Evolutionary conservation across 2,329 filamentous ascomycete genomes (phyloP).

Genomic region (Botryosphaeria agaves): DNA sequence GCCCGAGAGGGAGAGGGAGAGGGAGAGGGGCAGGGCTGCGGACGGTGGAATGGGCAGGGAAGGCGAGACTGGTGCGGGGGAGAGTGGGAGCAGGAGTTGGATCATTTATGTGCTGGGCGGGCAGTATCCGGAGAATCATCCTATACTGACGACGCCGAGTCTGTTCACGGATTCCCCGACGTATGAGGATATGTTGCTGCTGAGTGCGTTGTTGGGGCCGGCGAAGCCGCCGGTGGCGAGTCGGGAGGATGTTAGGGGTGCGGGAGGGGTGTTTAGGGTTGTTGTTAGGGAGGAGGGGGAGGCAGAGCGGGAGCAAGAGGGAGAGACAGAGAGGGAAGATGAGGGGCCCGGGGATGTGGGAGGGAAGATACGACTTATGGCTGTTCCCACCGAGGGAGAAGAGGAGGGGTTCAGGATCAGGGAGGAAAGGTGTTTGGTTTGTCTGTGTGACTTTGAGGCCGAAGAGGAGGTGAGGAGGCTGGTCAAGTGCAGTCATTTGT

Average conservation of each 20-base stretch:
- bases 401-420: conserved; percentile 15
- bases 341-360: not conserved
- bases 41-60: too few relatives aligned
- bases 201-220: conserved; percentile 48
- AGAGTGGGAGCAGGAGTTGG: conserved; percentile 46
- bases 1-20: too few relatives aligned
- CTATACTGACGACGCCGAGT: conserved; percentile 50
- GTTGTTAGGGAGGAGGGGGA: conserved; percentile 18
- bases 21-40: too few relatives aligned
- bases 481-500: conserved; percentile 46
- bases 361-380: conserved; percentile 13
- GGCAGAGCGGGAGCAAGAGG: conserved; percentile 11
- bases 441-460: conserved; percentile 46
- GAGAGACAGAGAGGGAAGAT: not conserved
- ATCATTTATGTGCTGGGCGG: conserved; percentile 56
- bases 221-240: conserved; percentile 52
- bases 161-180: conserved; percentile 54
- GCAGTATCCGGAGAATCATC: conserved; percentile 52
- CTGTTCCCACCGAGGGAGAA: conserved; percentile 12
- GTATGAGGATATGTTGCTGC: conserved; percentile 55
- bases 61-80: conserved; percentile 36
- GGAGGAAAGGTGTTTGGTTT: conserved; percentile 44
- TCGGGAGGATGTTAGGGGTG: conserved; percentile 43
- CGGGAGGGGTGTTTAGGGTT: conserved; percentile 42
- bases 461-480: conserved; percentile 44